These are phyloP conservation scores for Coprinopsis sp. DNA, from an alignment of 768 basidiomycete genomes.

Conservation along the genomic window DNA sequence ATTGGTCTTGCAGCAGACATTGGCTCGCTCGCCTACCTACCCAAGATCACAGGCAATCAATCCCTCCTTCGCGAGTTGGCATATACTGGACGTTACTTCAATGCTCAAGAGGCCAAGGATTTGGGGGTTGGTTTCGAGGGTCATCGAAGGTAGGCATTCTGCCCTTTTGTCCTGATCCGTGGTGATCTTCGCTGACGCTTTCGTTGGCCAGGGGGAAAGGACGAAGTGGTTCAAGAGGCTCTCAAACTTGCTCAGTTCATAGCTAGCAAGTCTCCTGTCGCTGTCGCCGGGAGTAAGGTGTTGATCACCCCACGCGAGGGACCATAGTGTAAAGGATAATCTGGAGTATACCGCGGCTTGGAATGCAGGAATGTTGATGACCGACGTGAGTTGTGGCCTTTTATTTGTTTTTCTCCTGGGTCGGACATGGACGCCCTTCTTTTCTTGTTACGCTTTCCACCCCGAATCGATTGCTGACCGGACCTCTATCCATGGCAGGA, in stretches of 20 bases:
- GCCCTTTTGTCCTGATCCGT: too few relatives aligned
- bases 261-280: constrained; percentile 75
- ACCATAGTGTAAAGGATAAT: constrained; percentile 34
- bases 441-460: too few relatives aligned
- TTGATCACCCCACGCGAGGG: not conserved
- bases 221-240: constrained; percentile 63
- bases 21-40: constrained; percentile 78
- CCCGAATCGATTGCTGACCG: not conserved
- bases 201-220: too few relatives aligned
- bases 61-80: constrained; percentile 72
- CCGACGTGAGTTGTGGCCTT: constrained; percentile 24
- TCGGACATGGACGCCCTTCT: not conserved
- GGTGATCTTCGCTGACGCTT: too few relatives aligned
- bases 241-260: constrained; percentile 62
- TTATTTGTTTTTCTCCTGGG: not conserved
- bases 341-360: constrained; percentile 41
- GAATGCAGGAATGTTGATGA: constrained; percentile 40
- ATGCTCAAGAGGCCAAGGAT: constrained; percentile 56
- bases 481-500: constrained; percentile 24
- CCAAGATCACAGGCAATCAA: constrained; percentile 71
- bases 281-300: constrained; percentile 66
- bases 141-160: constrained; percentile 68
- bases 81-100: constrained; percentile 70
- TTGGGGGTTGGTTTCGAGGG: constrained; percentile 72
- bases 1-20: constrained; percentile 86